Conservation (phyloP, 2,329 filamentous ascomycete genomes). For the Ascochyta clinopodiicola region DNA sequence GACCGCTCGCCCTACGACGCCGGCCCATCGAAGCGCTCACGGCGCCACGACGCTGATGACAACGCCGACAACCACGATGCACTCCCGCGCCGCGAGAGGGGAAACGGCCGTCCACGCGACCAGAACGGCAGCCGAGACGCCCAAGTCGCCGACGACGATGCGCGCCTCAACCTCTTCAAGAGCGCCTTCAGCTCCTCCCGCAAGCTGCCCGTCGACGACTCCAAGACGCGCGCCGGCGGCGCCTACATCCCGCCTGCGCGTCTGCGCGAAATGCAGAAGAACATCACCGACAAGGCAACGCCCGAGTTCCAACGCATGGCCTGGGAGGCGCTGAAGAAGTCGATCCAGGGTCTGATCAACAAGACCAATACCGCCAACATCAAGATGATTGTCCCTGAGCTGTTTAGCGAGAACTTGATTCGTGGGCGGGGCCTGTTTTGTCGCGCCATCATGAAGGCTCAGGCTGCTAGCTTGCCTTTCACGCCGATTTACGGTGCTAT, state of each 20-base stretch:
- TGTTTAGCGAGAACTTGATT: slow-evolving; percentile 93
- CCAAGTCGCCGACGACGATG: slow-evolving; percentile 39
- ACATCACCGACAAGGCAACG: slow-evolving; percentile 94
- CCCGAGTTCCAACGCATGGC: slow-evolving; percentile 99
- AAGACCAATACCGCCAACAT: slow-evolving; percentile 99
- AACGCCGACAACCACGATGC: slow-evolving; percentile 52
- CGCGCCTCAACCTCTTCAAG: slow-evolving; percentile 46
- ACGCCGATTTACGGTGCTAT: slow-evolving; percentile 96
- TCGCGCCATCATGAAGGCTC: slow-evolving; percentile 96
- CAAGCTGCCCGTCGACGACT: slow-evolving; percentile 92
- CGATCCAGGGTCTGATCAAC: slow-evolving; percentile 98
- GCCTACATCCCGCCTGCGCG: slow-evolving; percentile 95
- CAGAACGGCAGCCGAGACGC: slow-evolving; percentile 17
- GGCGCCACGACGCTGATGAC: slow-evolving; percentile 41
- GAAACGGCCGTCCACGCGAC: slow-evolving; percentile 69
- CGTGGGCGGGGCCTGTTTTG: slow-evolving; percentile 92
- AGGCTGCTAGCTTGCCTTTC: slow-evolving; percentile 93
- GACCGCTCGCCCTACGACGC: slow-evolving; percentile 59
- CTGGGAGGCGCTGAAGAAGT: slow-evolving; percentile 98
- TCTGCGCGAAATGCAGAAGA: slow-evolving; percentile 88
- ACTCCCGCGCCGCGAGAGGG: slow-evolving; percentile 63
- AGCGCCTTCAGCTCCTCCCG: slow-evolving; percentile 54
- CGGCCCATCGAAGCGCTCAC: slow-evolving; percentile 48
- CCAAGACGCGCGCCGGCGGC: slow-evolving; percentile 88
- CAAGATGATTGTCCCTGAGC: slow-evolving; percentile 93